Conservation (phyloP, 108 stramenopile genomes). For the Schizochytrium sp. region DNA sequence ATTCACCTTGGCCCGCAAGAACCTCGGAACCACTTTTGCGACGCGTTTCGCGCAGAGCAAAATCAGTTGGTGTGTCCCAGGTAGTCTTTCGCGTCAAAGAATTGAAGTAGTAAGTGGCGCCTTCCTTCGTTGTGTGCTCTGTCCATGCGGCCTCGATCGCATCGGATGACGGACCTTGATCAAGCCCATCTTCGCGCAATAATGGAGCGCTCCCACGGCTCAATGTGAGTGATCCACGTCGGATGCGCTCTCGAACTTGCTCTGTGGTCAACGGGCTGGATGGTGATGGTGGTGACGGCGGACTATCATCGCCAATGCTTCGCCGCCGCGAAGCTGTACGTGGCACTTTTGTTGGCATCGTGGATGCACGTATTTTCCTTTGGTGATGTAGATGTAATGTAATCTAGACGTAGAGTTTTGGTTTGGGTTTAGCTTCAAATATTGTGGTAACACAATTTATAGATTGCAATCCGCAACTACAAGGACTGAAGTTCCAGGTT, state of each 20-base stretch:
- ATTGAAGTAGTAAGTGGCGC: slow-evolving; percentile 49
- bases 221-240: slow-evolving; percentile 33
- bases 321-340: background rate
- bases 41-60: slow-evolving; percentile 31
- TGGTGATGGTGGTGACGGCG: slow-evolving; percentile 14
- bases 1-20: background rate
- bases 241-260: background rate
- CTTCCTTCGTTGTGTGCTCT: slow-evolving; percentile 18
- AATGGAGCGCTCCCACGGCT: slow-evolving; percentile 1
- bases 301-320: background rate
- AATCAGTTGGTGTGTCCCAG: slow-evolving; percentile 50
- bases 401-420: too few species aligned
- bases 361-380: background rate
- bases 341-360: background rate
- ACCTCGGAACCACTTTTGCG: slow-evolving; percentile 13
- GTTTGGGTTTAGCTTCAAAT: too few species aligned
- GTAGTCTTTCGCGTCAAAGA: slow-evolving; percentile 40
- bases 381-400: too few species aligned
- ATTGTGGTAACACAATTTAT: too few species aligned
- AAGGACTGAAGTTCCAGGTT: too few species aligned
- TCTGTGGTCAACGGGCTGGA: slow-evolving; percentile 44
- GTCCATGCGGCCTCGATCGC: slow-evolving; percentile 50
- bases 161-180: background rate
- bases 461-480: too few species aligned
- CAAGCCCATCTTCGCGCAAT: background rate